Conservation (phyloP, 2,329 filamentous ascomycete species). For the Beauveria bassiana region DNA sequence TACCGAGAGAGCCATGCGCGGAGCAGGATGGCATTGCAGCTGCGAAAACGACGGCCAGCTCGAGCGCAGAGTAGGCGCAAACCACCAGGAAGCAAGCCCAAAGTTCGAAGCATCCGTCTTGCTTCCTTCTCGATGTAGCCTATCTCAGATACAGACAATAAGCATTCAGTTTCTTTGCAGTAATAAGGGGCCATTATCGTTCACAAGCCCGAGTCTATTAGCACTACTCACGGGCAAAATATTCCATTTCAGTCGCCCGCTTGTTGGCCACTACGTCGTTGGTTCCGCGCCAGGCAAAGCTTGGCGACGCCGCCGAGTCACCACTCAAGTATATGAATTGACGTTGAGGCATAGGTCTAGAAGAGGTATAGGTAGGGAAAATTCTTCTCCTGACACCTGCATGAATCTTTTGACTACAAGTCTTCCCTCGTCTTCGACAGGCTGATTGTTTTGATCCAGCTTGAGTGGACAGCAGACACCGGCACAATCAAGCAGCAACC, state of each 20-base stretch:
- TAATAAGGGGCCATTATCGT: background rate
- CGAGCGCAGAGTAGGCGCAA: constrained; percentile 2
- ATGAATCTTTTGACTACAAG: too few relatives aligned
- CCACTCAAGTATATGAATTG: background rate
- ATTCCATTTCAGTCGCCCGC: background rate
- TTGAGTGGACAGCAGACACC: background rate
- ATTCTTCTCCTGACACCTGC: too few relatives aligned
- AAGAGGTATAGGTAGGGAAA: too few relatives aligned
- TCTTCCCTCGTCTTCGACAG: too few relatives aligned
- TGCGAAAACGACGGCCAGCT: background rate
- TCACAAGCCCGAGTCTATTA: background rate
- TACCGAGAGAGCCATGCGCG: background rate
- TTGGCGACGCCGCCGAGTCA: background rate
- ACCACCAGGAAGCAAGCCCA: constrained; percentile 3
- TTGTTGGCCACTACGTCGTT: too few relatives aligned
- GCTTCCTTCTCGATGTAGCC: background rate
- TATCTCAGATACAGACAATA: background rate
- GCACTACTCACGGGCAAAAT: background rate
- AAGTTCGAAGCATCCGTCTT: background rate
- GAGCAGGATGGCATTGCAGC: background rate
- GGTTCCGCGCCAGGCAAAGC: background rate
- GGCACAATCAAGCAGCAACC: too few relatives aligned
- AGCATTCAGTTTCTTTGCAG: background rate
- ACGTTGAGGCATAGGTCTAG: too few relatives aligned
- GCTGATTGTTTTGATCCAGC: too few relatives aligned